phyloP scores from a whole-genome alignment of 108 stramenopile species.

The Phaeodactylum tricornutum region DNA sequence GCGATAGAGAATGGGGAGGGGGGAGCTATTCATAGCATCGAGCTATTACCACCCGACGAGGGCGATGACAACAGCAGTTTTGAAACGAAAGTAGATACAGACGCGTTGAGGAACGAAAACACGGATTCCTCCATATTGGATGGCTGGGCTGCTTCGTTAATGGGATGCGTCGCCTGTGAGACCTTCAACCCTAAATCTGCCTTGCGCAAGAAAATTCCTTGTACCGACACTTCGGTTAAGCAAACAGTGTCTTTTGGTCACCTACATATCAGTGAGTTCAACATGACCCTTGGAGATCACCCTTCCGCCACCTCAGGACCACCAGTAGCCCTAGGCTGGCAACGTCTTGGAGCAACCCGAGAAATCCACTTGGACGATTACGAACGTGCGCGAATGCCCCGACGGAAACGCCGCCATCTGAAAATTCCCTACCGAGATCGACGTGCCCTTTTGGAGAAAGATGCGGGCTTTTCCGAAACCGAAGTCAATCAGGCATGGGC shows the following conservation, averaged over 20 bases:
- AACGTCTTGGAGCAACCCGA: not conserved
- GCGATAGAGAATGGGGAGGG: no score
- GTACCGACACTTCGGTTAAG: not conserved
- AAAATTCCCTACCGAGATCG: slow-evolving; percentile 25
- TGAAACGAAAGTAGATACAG: no score
- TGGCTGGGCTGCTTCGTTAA: not conserved
- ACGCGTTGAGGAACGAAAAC: no score
- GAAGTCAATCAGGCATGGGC: slow-evolving; percentile 44
- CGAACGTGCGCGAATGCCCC: slow-evolving; percentile 30
- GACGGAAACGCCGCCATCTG: slow-evolving; percentile 31
- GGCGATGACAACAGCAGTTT: no score
- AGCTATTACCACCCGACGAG: no score
- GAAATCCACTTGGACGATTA: slow-evolving; percentile 26
- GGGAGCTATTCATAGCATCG: no score
- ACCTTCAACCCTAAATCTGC: not conserved
- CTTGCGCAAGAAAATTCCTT: not conserved
- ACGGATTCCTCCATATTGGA: not conserved
- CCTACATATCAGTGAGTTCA: slow-evolving; percentile 38
- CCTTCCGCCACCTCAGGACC: slow-evolving; percentile 45
- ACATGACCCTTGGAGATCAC: slow-evolving; percentile 52
- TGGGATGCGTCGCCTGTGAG: not conserved
- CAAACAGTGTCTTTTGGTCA: slow-evolving; percentile 10
- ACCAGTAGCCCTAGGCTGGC: slow-evolving; percentile 41
- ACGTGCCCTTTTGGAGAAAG: slow-evolving; percentile 33
- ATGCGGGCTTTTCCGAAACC: slow-evolving; percentile 25